phyloP scores from a whole-genome alignment of 2,329 filamentous ascomycete species.

The Hypoxylon sp. region DNA sequence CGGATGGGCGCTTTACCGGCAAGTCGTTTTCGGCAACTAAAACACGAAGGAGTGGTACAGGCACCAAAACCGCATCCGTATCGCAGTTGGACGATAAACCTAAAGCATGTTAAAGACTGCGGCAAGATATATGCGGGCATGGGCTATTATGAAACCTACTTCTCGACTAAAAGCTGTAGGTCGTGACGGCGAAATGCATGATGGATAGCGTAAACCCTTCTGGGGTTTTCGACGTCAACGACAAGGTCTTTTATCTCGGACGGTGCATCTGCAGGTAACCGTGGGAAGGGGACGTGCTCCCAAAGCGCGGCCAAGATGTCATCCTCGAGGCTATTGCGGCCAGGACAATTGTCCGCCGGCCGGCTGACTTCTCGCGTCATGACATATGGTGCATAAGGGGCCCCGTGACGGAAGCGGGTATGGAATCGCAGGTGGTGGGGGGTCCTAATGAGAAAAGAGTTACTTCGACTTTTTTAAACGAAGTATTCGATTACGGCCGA shows the following conservation, averaged over 20 bases:
- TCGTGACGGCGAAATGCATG: slow-evolving; percentile 72
- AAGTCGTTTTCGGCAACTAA: slow-evolving; percentile 80
- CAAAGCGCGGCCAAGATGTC: slow-evolving; percentile 72
- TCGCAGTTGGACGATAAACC: slow-evolving; percentile 86
- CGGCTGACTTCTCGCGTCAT: slow-evolving; percentile 66
- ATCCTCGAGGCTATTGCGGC: slow-evolving; percentile 57
- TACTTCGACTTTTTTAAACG: background rate
- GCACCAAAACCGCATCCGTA: slow-evolving; percentile 79
- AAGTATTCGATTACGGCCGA: background rate
- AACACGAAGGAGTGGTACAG: slow-evolving; percentile 84
- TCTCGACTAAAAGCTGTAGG: slow-evolving; percentile 77
- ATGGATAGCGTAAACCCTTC: slow-evolving; percentile 72
- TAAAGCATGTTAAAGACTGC: slow-evolving; percentile 56
- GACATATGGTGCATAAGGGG: slow-evolving; percentile 54
- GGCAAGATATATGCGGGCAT: slow-evolving; percentile 24
- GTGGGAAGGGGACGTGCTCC: slow-evolving; percentile 72
- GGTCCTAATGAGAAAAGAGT: background rate
- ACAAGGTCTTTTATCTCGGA: slow-evolving; percentile 69
- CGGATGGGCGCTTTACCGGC: slow-evolving; percentile 78
- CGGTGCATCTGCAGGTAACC: slow-evolving; percentile 73
- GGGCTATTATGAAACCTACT: slow-evolving; percentile 61
- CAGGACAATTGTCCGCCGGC: slow-evolving; percentile 54
- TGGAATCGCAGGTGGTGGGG: background rate
- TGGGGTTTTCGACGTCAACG: slow-evolving; percentile 73
- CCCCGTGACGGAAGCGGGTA: slow-evolving; percentile 18